A percentile compares a stretch with the other conserved stretches of the same genome.
phyloP scores from a whole-genome alignment of 441 rosid genomes.

The Biscutella laevigata region DNA sequence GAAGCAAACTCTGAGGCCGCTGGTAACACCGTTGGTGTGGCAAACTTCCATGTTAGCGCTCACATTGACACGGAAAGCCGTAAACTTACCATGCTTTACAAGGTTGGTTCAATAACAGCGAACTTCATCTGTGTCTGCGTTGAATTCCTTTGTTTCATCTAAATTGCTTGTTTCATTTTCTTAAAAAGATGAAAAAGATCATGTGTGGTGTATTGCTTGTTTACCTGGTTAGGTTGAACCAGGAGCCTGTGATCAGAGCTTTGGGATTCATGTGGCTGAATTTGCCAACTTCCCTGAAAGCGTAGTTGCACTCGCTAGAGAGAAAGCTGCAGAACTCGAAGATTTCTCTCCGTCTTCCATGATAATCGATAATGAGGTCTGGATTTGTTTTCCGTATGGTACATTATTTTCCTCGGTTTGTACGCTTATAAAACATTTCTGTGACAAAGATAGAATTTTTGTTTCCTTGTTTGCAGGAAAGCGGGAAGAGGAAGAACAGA shows the following conservation, averaged over 20 bases:
- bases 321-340: constrained; percentile 92
- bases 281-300: constrained; percentile 95
- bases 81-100: constrained; percentile 94
- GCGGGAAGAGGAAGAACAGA: constrained; percentile 61
- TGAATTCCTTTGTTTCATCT: not conserved
- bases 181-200: not conserved
- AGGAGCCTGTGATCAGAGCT: constrained; percentile 98
- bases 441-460: not conserved
- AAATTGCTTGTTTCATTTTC: not conserved
- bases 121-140: not conserved
- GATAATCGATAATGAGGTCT: constrained; percentile 45
- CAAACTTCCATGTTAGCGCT: constrained; percentile 96
- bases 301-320: constrained; percentile 87
- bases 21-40: constrained; percentile 65
- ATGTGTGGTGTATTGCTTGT: constrained; percentile 5
- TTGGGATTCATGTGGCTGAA: constrained; percentile 98
- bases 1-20: constrained; percentile 36
- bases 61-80: constrained; percentile 80
- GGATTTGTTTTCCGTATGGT: not conserved
- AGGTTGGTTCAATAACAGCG: constrained; percentile 38
- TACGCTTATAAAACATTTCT: not conserved
- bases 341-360: constrained; percentile 72
- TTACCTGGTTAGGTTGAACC: constrained; percentile 71
- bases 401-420: not conserved
- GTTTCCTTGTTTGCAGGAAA: constrained; percentile 37